These are phyloP conservation scores for Bipolaris victoriae DNA, from an alignment of 2,329 filamentous ascomycete species.

Conservation along the genomic window DNA sequence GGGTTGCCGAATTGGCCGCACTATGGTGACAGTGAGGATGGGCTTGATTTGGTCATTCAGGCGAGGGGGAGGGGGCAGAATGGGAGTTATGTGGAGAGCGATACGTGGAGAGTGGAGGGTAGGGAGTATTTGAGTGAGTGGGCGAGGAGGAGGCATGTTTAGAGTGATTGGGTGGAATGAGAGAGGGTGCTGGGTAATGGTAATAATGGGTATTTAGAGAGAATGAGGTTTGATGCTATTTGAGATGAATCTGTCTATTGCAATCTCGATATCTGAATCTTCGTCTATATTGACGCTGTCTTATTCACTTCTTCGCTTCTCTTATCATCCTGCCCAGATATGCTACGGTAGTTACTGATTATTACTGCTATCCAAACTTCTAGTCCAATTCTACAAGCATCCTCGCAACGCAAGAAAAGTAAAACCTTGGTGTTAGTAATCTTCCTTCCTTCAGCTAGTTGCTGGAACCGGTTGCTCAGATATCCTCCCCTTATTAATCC, in stretches of 20 bases:
- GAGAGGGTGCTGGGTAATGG: neutral
- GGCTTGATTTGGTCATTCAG: slow-evolving; percentile 55
- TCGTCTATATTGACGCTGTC: too few relatives aligned
- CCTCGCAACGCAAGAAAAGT: too few relatives aligned
- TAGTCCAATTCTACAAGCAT: too few relatives aligned
- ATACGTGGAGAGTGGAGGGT: slow-evolving; percentile 53
- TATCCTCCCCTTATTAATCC: too few relatives aligned
- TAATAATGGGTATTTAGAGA: neutral
- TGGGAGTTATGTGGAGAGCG: slow-evolving; percentile 51
- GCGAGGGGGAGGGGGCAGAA: slow-evolving; percentile 50
- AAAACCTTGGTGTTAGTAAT: too few relatives aligned
- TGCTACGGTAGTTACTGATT: too few relatives aligned
- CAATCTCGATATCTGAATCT: too few relatives aligned
- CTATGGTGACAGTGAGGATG: slow-evolving; percentile 47
- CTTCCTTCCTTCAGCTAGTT: too few relatives aligned
- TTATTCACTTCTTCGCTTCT: too few relatives aligned
- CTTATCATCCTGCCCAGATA: too few relatives aligned
- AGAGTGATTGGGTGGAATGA: neutral
- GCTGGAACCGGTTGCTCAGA: too few relatives aligned
- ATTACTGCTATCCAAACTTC: too few relatives aligned
- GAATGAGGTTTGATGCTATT: neutral
- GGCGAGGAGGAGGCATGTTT: slow-evolving; percentile 49
- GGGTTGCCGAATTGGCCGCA: slow-evolving; percentile 49
- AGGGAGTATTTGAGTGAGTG: slow-evolving; percentile 49
- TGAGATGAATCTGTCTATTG: neutral